Conservation (phyloP, 106 monocot species). For the Iris macrosiphon region DNA sequence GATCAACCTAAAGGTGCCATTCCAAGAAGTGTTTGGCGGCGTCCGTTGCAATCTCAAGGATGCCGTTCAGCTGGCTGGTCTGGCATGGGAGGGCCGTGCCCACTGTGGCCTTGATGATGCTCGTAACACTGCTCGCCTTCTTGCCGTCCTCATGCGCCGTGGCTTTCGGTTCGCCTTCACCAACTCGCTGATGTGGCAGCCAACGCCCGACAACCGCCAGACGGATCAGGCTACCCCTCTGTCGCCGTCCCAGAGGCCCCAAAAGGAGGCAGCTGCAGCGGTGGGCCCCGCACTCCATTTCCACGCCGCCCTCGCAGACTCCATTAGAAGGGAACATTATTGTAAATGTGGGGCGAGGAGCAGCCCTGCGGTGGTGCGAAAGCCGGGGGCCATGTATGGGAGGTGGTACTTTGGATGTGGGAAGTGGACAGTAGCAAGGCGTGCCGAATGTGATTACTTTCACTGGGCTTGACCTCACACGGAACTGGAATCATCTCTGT, state of each 20-base stretch:
- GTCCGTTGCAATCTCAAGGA: slow-evolving; percentile 87
- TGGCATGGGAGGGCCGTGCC: slow-evolving; percentile 83
- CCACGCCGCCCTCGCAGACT: slow-evolving; percentile 8
- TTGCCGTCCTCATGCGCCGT: slow-evolving; percentile 55
- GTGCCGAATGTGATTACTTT: slow-evolving; percentile 50
- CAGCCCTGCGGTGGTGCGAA: slow-evolving; percentile 32
- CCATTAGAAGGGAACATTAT: slow-evolving; percentile 19
- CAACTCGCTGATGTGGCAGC: slow-evolving; percentile 37
- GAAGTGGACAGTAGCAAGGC: slow-evolving; percentile 40
- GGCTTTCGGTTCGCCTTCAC: slow-evolving; percentile 85
- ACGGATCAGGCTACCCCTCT: background rate
- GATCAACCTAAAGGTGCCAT: slow-evolving; percentile 96
- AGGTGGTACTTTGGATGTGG: slow-evolving; percentile 61
- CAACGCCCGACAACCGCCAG: slow-evolving; percentile 2
- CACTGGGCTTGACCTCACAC: slow-evolving; percentile 45
- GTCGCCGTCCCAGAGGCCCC: slow-evolving; percentile 19
- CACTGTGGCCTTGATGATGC: slow-evolving; percentile 97
- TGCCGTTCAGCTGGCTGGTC: slow-evolving; percentile 75
- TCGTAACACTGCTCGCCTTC: slow-evolving; percentile 87
- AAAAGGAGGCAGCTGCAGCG: slow-evolving; percentile 13
- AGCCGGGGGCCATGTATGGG: slow-evolving; percentile 48
- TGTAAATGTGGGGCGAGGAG: slow-evolving; percentile 62
- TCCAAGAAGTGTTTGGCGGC: slow-evolving; percentile 58
- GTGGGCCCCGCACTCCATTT: slow-evolving; percentile 7
- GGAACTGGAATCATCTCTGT: background rate